Percentiles rank a stretch among this genome's conserved stretches.
Conservation (phyloP, 345 rosid genomes). For the Trapa bicornis region DNA sequence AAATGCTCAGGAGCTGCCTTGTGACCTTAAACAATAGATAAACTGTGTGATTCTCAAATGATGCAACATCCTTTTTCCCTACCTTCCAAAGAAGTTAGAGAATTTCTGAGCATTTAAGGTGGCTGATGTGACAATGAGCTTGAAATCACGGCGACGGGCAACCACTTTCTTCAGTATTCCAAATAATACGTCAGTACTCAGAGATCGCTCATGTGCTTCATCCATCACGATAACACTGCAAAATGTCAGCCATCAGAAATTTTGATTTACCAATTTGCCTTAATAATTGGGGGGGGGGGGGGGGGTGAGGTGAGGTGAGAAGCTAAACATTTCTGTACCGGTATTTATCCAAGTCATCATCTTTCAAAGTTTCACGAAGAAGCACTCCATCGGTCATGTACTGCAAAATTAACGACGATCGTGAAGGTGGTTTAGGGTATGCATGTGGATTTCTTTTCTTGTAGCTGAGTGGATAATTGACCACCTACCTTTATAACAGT, state of each 20-base stretch:
- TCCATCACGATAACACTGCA: conserved; percentile 92
- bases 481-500: conserved; percentile 71
- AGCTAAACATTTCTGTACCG: conserved; percentile 37
- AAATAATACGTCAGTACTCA: conserved; percentile 86
- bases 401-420: conserved; percentile 27
- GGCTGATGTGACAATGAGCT: conserved; percentile 96
- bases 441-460: neutral
- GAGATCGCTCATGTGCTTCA: conserved; percentile 96
- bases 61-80: neutral
- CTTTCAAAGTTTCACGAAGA: conserved; percentile 90
- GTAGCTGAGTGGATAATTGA: neutral
- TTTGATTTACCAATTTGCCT: neutral
- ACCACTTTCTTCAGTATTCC: conserved; percentile 94
- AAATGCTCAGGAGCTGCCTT: neutral
- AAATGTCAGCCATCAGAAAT: conserved; percentile 6
- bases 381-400: conserved; percentile 99
- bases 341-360: conserved; percentile 88
- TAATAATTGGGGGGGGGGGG: neutral
- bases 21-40: neutral
- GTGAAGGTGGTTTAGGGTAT: neutral
- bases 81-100: conserved; percentile 94
- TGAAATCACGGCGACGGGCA: conserved; percentile 90
- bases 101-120: conserved; percentile 93
- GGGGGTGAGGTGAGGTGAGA: too few species aligned
- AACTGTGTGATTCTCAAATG: neutral